Base-by-base conservation (phyloP, 129 eudicot species). In the Ambrosia artemisiifolia region DNA sequence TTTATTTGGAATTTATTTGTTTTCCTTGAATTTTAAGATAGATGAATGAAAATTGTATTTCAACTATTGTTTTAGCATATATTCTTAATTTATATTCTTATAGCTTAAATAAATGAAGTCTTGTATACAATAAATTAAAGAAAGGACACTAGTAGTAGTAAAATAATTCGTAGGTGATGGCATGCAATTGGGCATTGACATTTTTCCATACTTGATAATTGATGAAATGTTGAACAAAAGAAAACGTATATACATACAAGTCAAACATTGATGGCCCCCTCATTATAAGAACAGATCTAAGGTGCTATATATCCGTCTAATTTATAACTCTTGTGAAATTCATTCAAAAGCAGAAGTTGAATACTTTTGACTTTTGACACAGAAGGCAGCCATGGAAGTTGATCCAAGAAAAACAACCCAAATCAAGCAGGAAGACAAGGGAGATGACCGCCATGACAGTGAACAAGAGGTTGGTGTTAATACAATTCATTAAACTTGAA, bases 151-250 rank as follows among this genome's bases (percentile, higher is more conserved):
- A 65, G 75, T 66, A 79, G 70, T 46, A 63, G 75, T 70, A 69
- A 42, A 71, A 63, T 62, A 73, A 65, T 34, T 16, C 48, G 19
- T 59, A 67, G 71, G 17, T 63, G 63, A 67, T 67, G 73, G 53
- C 75, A 77, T 66, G 71, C 90, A 91, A 85, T 5, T 83, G 67
- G 90, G 71, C 88, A 85, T 85, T 91, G 97, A 85, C 92, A 88
- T 83, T 83, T 70, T 56, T 70, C 44, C 54, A 17, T 54, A 69
- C 62, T 76, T 82, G 81, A 66, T 67, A 55, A 84, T 44, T 74
- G 55, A 74, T 56, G 63, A 74, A 79, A 88, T 83, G 81, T 78
- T 59, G 64, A 59, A 59, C 18, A 74, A 64, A 85, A 56, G 71
- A 70, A 64, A 78, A 63, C 77, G 67, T 63, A 71, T 53, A 17